Base-by-base conservation (phyloP, 768 basidiomycete species). In the Leucosporidium yakuticum region DNA sequence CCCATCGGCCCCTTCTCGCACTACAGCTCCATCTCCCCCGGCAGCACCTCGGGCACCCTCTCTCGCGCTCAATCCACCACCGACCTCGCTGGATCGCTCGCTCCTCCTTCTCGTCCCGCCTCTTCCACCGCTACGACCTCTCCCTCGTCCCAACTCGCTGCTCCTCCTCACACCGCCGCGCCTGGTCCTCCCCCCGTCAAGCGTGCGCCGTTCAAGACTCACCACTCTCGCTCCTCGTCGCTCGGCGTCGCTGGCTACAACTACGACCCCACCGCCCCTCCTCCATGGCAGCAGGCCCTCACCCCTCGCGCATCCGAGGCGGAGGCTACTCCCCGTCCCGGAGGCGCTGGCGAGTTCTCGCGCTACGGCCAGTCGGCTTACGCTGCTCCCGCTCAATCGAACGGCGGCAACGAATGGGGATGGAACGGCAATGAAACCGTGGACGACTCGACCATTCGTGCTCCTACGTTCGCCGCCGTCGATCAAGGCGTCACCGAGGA, bases 1-100 rank as follows among this genome's bases (percentile, higher is more conserved):
- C 65, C 75, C 23, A 67, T 69, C 34, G 95, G 94, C 6, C 90
- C 95, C 12, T 97, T 98, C 79, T 86, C 91, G 32, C 91, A 91
- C 73, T 97, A 89, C 80, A 92, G 89, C 70, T 87, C 90, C 9
- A 95, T 99, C 67, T 89, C 94, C 4, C 90, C 94, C 0, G 71
- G 27, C 17, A 68, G 70, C 17, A 70, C 69, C 3, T 73, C 75
- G 12, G 73, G 72, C 19, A 67, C 74, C 9, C 69, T 76, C 34
- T 74, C 77, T 8, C 69, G 78, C 19, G 62, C 67, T 0, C 60
- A 73, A 19, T 77, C 77, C 4, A 63, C 68, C 34, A 53, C 48
- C 58, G 67, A 73, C 59, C 60, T 72, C 49, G 27, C 32, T 29
- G 59, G 59, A 19, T 29, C 36, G 8, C 34, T 31, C 36, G 63